These are phyloP conservation scores for Candida orba DNA, from an alignment of 805 yeast species.

Conservation along the genomic window DNA sequence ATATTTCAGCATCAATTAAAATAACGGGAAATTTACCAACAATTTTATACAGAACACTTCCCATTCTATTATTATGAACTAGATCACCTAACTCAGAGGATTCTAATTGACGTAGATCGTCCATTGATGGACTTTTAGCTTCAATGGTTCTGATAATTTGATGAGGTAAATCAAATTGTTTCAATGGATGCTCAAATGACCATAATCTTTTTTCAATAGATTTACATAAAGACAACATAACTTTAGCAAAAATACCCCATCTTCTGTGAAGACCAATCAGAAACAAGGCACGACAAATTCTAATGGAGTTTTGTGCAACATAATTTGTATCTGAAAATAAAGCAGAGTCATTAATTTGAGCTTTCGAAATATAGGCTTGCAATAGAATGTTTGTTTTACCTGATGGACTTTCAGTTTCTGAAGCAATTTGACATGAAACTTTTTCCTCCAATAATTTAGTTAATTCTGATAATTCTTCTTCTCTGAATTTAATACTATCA, in stretches of 20 bases:
- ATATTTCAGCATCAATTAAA: conserved; percentile 69
- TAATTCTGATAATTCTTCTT: conserved; percentile 78
- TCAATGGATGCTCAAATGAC: conserved; percentile 86
- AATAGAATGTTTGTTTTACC: conserved; percentile 83
- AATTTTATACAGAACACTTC: conserved; percentile 49
- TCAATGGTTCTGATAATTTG: conserved; percentile 56
- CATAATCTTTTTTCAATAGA: conserved; percentile 79
- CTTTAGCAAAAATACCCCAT: conserved; percentile 80
- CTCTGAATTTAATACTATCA: conserved; percentile 80
- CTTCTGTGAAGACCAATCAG: conserved; percentile 79
- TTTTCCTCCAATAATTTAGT: conserved; percentile 49
- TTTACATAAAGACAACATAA: conserved; percentile 75
- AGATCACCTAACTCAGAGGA: conserved; percentile 79
- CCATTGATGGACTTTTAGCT: conserved; percentile 61
- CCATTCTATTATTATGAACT: conserved; percentile 77
- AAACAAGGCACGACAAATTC: conserved; percentile 89
- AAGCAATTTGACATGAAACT: conserved; percentile 77
- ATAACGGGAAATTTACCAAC: conserved; percentile 71
- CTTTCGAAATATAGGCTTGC: conserved; percentile 81
- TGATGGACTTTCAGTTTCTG: conserved; percentile 64
- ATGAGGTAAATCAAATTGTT: conserved; percentile 77
- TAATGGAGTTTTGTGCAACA: conserved; percentile 91
- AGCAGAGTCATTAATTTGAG: conserved; percentile 69
- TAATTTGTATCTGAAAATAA: conserved; percentile 81
- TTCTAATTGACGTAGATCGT: conserved; percentile 63